phyloP scores from a whole-genome alignment of 148 eudicot genomes.

The Euryodendron excelsum region DNA sequence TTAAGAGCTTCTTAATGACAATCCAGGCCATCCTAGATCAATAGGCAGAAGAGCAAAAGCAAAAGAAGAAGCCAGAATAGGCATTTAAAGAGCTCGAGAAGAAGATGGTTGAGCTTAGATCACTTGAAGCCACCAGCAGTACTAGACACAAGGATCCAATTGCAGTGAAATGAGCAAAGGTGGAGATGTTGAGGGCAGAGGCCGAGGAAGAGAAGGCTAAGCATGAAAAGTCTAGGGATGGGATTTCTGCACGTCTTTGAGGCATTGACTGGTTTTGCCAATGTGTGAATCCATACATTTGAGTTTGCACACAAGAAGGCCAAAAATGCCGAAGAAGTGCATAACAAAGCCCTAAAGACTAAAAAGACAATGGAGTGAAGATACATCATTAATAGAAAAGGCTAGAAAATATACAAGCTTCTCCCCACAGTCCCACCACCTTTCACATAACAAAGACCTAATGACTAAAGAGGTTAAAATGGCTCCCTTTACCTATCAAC shows the following conservation, averaged over 20 bases:
- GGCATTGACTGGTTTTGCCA: conserved; percentile 83
- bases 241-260: conserved; percentile 86
- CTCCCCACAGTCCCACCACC: neutral
- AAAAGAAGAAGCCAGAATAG: conserved; percentile 67
- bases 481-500: conserved; percentile 1
- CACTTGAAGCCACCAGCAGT: conserved; percentile 43
- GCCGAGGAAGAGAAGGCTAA: conserved; percentile 85
- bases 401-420: conserved; percentile 5
- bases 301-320: conserved; percentile 69
- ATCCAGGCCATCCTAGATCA: conserved; percentile 76
- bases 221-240: conserved; percentile 81
- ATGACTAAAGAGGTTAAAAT: neutral
- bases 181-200: conserved; percentile 52
- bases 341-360: no score
- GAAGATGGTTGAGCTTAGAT: conserved; percentile 51
- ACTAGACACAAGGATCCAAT: conserved; percentile 48
- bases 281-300: conserved; percentile 60
- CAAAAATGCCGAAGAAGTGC: conserved; percentile 49
- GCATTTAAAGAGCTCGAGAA: conserved; percentile 78
- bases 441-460: neutral
- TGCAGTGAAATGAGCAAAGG: conserved; percentile 59
- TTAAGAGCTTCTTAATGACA: conserved; percentile 54
- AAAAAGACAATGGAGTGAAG: neutral
- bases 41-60: conserved; percentile 74
- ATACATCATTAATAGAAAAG: neutral